Evolutionary conservation across 2,329 filamentous ascomycete species (phyloP), one percentile per base, ranked within the genome.

Genomic region (Davidsoniella australis): DNA sequence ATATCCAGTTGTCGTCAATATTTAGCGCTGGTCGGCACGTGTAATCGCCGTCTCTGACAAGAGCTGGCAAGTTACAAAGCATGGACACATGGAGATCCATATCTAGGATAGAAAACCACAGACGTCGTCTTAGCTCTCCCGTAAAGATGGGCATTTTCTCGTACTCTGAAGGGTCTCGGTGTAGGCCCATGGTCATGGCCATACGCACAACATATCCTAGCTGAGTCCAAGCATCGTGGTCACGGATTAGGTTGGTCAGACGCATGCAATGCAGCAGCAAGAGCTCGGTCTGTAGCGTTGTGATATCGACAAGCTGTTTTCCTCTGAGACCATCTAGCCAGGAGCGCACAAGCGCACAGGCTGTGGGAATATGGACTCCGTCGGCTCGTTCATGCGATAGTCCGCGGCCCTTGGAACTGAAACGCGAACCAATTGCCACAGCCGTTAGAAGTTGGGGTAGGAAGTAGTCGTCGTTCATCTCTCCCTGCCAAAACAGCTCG

Each of bases 171-270:
- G 73, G 71, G 48, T 76, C 73, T 3, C 72, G 66, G 55, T 76
- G 73, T 43, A 76, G 61, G 2, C 72, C 73, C 71, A 76, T 75
- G 2, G 68, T 71, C 72, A 76, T 76, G 26, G 71, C 73, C 63
- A 73, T 71, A 14, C 73, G 68, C 4, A 75, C 66, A 40, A 76
- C 68, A 47, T 68, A 66, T 4, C 73, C 73, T n/a, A 76, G 60
- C 49, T 73, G 69, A 12, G 68, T 66, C 73, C 73, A 76, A 0
- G 68, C 64, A 47, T 72, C 68, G 47, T 74, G 68, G 33, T 69
- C 64, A 6, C 67, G 66, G 7, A 64, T 61, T 18, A 65, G 65
- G 4, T 71, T 70, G 58, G 73, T 70, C 64, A 73, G 69, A 48
- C 71, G 63, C 54, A 68, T 66, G 2, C 72, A 70, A 54, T 74